Base-by-base conservation (phyloP, 2,329 filamentous ascomycete species). In the Aureobasidium musti region DNA sequence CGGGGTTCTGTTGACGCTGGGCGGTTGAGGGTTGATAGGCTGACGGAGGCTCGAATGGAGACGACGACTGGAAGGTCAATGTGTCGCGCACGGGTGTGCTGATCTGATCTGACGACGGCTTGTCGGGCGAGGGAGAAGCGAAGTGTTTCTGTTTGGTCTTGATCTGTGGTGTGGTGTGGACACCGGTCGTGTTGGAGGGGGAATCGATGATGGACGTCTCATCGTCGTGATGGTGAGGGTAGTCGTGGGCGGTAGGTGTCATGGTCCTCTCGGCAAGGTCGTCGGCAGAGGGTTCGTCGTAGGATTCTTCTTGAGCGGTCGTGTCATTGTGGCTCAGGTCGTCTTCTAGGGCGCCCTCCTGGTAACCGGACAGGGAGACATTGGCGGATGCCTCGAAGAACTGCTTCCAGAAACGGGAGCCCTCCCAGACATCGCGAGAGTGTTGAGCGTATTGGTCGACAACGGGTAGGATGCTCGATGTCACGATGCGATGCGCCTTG, bases 331-430 rank as follows among this genome's bases (percentile, higher is more conserved):
- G 79, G 0, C 80, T 82, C 19, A 78, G 81, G 60, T 83, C 80
- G 66, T 77, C 86, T n/a, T 90, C 88, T 30, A 82, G 80, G 17
- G 86, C 86, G 26, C 88, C 83, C 74, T 96, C 93, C 75, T 97
- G 94, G 77, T 99, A 97, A 33, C 93, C 92, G 0, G 92, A 97
- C 13, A 99, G 85, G 13, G 94, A 97, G 30, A 99, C 94, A 74
- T 99, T 98, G 76, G 95, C 95, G 56, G 93, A 97, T 41, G 95
- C 92, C 80, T 99, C 95, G 79, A 99, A 99, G 82, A 99, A 99
- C 82, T 98, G 93, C 79, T 99, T 99, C 95, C 95, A 99, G 79
- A 99, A 99, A 91, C 96, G 74, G 14, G 65, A 47, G 21, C 93
- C 92, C 73, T 98, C 93, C 95, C 95, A 99, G 1, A 99, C 94